Base-by-base conservation (phyloP, 2,329 filamentous ascomycete species). In the Aspergillus eucalypticola region DNA sequence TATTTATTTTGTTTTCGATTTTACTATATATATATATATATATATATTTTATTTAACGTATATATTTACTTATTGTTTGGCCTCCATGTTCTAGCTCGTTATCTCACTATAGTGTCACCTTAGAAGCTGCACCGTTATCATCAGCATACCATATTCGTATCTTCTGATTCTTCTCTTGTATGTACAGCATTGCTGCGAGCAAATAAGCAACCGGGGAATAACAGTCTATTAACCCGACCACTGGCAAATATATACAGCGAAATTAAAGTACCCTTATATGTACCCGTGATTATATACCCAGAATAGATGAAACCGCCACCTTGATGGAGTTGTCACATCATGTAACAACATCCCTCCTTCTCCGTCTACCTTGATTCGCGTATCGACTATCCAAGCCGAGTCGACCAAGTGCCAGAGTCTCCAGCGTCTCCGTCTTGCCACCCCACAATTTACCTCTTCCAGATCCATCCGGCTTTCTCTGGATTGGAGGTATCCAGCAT, bases 401-500 rank as follows among this genome's bases (percentile, higher is more conserved):
- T 49, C 74, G 71, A 1, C 77, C 76, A 50, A 78, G 59, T 2
- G 75, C 73, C 61, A 79, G 48, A 6, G 70, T 75, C 61, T 79
- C 77, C 5, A 79, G 65, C 2, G 71, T 77, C 61, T 75, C 73
- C 17, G 71, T 69, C 54, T 70, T 73, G 5, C 75, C 75, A 6
- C 73, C 73, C 68, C 71, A 76, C 13, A 75, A 56, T 29, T 67
- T 61, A n/a, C 66, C 66, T 11, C 58, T 54, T 4, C 70, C 67
- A 48, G 70, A 66, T 41, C 29, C 62, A 51, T 68, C 67, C 23
- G 66, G 10, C 13, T 42, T 32, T 42, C 70, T 68, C 60, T 77
- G 74, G 8, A 77, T 68, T 2, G 77, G 69, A 2, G 78, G 78
- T 39, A 79, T 76, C 67, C 73, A 75, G 57, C 76, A 75, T 8